Evolutionary conservation across 2,329 filamentous ascomycete species (phyloP).

Genomic region (Microsporum ferrugineum): DNA sequence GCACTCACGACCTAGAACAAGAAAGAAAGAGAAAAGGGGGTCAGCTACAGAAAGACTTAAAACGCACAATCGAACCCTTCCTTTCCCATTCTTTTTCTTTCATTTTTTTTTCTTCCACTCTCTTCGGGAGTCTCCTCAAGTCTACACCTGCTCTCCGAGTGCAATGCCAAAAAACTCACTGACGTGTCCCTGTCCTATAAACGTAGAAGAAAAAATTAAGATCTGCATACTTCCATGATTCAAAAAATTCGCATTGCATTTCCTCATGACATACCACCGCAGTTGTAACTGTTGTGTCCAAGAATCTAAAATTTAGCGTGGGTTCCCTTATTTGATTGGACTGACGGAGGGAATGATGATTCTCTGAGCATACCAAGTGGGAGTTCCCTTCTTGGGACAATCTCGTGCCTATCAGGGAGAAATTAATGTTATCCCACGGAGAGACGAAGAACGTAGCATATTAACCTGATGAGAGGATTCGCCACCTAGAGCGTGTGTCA

Average conservation of each 20-base stretch:
- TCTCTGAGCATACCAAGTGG: conserved; percentile 54
- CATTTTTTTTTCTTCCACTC: background rate
- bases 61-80: conserved; percentile 1
- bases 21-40: conserved; percentile 5
- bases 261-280: conserved; percentile 49
- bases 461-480: conserved; percentile 64
- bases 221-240: conserved; percentile 15
- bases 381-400: conserved; percentile 71
- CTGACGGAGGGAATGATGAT: background rate
- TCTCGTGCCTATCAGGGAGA: conserved; percentile 55
- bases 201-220: conserved; percentile 18
- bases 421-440: conserved; percentile 14
- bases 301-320: conserved; percentile 9
- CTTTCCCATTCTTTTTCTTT: background rate
- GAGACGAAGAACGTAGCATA: conserved; percentile 22
- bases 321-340: background rate
- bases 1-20: conserved; percentile 66
- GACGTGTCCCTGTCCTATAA: conserved; percentile 57
- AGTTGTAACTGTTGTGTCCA: conserved; percentile 56
- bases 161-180: conserved; percentile 43
- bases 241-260: conserved; percentile 4
- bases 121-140: background rate
- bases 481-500: conserved; percentile 45
- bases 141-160: conserved; percentile 1
- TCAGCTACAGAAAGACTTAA: conserved; percentile 9